Percentiles rank a stretch among this genome's conserved stretches.
Evolutionary conservation across 2,329 filamentous ascomycete genomes (phyloP).

Genomic region (Ramularia collo-cygni): DNA sequence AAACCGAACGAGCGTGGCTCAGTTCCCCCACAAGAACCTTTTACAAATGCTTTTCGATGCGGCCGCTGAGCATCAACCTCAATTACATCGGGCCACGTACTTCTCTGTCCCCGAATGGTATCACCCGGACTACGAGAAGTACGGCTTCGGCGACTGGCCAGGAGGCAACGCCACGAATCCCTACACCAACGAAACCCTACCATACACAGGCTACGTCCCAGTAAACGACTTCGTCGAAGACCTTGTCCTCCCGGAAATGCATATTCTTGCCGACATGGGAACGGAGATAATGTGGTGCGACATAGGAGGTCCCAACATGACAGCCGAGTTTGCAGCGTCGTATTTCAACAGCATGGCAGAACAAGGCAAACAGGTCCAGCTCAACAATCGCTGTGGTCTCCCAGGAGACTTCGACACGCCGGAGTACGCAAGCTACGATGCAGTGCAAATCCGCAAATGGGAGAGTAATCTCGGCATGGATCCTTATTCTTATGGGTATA

Average conservation of each 20-base stretch:
- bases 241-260: constrained; percentile 40
- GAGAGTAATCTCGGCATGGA: constrained; percentile 56
- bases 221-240: constrained; percentile 37
- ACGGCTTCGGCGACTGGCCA: constrained; percentile 35
- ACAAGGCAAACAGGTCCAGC: constrained; percentile 44
- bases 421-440: constrained; percentile 48
- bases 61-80: constrained; percentile 36
- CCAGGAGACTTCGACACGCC: constrained; percentile 55
- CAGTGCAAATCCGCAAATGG: constrained; percentile 51
- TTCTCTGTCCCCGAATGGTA: constrained; percentile 44
- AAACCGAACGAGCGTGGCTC: constrained; percentile 35
- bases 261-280: constrained; percentile 36
- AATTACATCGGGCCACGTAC: constrained; percentile 39
- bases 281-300: constrained; percentile 46
- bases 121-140: constrained; percentile 36
- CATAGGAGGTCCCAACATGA: constrained; percentile 39
- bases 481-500: constrained; percentile 54
- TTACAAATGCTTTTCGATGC: constrained; percentile 40
- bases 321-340: constrained; percentile 35
- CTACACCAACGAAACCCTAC: constrained; percentile 36
- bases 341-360: constrained; percentile 39
- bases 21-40: constrained; percentile 37
- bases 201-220: constrained; percentile 40
- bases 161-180: constrained; percentile 40
- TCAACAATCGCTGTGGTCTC: constrained; percentile 53